These are phyloP conservation scores for Acer negundo DNA, from an alignment of 345 rosid species.

Conservation along the genomic window DNA sequence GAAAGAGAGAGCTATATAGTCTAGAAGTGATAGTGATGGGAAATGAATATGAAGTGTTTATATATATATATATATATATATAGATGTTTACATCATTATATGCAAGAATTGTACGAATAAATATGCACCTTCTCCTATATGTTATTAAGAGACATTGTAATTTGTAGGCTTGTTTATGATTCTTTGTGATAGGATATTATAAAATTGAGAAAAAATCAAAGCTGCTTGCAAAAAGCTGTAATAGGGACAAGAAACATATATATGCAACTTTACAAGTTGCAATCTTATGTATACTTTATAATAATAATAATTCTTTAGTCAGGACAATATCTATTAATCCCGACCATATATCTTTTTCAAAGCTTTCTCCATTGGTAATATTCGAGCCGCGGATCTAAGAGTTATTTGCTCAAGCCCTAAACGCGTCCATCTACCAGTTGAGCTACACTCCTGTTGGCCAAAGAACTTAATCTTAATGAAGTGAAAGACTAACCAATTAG, in stretches of 20 bases:
- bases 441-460: too few species aligned
- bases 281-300: not conserved
- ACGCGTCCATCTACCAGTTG: too few species aligned
- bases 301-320: too few species aligned
- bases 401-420: too few species aligned
- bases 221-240: not conserved
- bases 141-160: not conserved
- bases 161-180: not conserved
- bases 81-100: not conserved
- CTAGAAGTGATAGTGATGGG: too few species aligned
- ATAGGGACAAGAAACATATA: not conserved
- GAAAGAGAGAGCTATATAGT: not conserved
- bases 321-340: too few species aligned
- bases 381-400: too few species aligned
- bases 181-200: conserved; percentile 7
- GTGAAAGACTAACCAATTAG: not conserved
- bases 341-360: too few species aligned
- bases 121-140: not conserved
- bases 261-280: not conserved
- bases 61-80: too few species aligned
- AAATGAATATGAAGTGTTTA: not conserved
- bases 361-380: too few species aligned
- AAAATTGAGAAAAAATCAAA: not conserved
- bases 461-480: not conserved
- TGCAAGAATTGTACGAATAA: not conserved